Evolutionary conservation across 306 rosid species (phyloP).

Genomic region (Gastrolobium bilobum): DNA sequence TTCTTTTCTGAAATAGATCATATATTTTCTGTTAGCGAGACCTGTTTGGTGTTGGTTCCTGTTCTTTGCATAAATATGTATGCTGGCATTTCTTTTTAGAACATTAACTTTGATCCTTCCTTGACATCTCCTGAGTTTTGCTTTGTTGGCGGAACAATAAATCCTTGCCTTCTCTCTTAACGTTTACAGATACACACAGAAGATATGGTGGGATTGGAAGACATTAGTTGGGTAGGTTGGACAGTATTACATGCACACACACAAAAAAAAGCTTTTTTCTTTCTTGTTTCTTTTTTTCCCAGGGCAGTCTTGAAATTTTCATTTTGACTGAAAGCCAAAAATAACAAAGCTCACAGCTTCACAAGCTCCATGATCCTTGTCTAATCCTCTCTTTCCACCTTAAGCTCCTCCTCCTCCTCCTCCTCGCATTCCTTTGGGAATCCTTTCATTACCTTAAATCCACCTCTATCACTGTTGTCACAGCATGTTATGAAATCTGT

Average conservation of each 20-base stretch:
- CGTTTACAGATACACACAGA: conserved; percentile 71
- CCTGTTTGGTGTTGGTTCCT: conserved; percentile 2
- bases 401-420: conserved; percentile 78
- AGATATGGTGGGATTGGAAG: too few relatives aligned
- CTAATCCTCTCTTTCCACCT: conserved; percentile 68
- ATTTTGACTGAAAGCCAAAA: background rate
- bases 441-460: conserved; percentile 68
- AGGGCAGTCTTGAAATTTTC: background rate
- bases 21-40: conserved; percentile 6
- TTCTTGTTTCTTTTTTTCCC: background rate
- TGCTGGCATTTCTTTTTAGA: conserved; percentile 4
- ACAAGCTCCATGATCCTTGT: conserved; percentile 71
- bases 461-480: conserved; percentile 57
- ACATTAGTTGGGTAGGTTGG: background rate
- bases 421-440: conserved; percentile 75
- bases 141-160: conserved; percentile 6
- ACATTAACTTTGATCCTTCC: background rate
- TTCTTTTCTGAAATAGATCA: background rate
- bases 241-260: background rate
- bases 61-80: conserved; percentile 4
- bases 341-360: conserved; percentile 25
- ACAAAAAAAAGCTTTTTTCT: too few relatives aligned
- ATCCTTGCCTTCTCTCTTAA: conserved; percentile 7
- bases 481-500: conserved; percentile 54
- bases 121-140: conserved; percentile 19